Base-by-base conservation (phyloP, 371 early-diverging fungal species). In the Mucor saturninus region DNA sequence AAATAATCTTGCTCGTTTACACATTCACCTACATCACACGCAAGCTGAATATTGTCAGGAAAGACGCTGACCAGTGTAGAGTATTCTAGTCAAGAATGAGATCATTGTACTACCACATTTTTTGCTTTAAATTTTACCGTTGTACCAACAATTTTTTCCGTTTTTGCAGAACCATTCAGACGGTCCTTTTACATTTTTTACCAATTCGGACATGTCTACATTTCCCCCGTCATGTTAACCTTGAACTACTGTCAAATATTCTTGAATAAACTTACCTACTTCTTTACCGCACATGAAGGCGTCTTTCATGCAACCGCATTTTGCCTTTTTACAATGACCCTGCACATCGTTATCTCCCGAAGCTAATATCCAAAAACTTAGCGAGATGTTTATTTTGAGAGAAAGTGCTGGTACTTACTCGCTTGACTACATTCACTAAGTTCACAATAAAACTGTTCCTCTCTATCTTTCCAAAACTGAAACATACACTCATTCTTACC, bases 241-340 rank as follows among this genome's bases (percentile, higher is more conserved):
- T 21, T 21, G 21, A 21, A 21, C 21, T 13, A 7, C 3, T 26
- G 14, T 21, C 2, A 9, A 32, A 21, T 38, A 38, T 26, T 3
- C 6, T 26, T 39, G 4, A n/a, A 43, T 14, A 6, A 26, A 28
- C 60, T 66, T 65, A 68, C 74, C 77, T 9, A 83, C 83, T 67
- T 84, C 83, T 56, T 79, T 81, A 10, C 89, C 87, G 67, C 89
- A 89, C 73, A 89, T 83, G 29, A 77, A 73, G 1, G 85, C 78
- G 51, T 68, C 74, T n/a, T 77, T 77, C 69, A 77, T 71, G 62
- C 89, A 89, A 9, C 77, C 70, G 67, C 89, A 89, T 4, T 53
- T 63, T 32, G 84, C 71, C 13, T 73, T 70, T 13, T 59, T 53
- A 63, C 89, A 89, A 28, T 56, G 59, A 2, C 81, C 81, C 54